phyloP scores from a whole-genome alignment of 768 basidiomycete species.

The Amanita rubescens region DNA sequence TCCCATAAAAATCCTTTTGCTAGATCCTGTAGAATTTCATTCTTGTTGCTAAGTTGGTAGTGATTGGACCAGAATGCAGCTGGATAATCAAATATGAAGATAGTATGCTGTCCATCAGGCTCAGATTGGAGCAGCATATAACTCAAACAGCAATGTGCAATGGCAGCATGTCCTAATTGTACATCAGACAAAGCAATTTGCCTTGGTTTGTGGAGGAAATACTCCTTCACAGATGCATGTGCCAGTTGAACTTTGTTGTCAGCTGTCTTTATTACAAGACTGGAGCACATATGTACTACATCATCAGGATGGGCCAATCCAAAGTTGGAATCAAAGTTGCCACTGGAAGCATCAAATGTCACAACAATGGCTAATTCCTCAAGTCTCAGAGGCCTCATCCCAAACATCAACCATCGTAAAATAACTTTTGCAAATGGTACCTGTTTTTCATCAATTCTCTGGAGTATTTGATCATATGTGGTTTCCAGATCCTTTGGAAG shows the following conservation, averaged over 20 bases:
- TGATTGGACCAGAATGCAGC: no score
- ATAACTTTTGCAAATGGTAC: not conserved
- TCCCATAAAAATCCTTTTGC: no score
- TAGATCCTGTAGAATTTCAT: no score
- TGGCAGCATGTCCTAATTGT: no score
- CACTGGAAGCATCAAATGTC: not conserved
- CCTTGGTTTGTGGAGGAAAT: not conserved
- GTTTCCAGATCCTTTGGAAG: conserved; percentile 11
- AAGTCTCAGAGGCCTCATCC: not conserved
- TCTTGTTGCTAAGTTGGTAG: no score
- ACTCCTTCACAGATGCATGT: not conserved
- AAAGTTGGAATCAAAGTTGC: not conserved
- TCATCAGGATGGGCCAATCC: not conserved
- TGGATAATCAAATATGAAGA: no score
- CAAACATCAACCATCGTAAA: not conserved
- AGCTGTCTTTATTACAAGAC: not conserved
- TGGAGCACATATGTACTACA: not conserved
- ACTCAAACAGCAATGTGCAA: no score
- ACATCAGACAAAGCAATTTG: no score
- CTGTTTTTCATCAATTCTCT: conserved; percentile 10
- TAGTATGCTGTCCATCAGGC: no score
- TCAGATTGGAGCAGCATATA: no score
- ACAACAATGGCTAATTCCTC: not conserved
- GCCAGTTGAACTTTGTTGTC: not conserved
- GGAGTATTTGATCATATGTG: conserved; percentile 17